A percentile compares a stretch with the other conserved stretches of the same genome.
Conservation (phyloP, 495 filamentous ascomycete genomes). For the Peziza echinospora region DNA sequence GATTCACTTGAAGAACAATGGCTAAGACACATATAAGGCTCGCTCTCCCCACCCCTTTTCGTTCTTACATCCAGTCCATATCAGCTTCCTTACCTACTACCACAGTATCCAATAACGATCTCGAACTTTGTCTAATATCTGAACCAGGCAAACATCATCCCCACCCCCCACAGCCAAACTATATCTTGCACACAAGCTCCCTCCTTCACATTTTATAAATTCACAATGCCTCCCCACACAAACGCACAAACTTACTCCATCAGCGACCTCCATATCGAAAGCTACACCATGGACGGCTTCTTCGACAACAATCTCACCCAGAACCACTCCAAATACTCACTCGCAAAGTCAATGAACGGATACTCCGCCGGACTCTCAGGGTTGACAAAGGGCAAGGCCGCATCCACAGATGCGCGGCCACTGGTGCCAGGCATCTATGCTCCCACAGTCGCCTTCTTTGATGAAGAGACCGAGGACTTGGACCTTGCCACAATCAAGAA, state of each 20-base stretch:
- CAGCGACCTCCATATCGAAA: constrained; percentile 5
- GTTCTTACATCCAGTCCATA: no score
- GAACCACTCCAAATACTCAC: constrained; percentile 1
- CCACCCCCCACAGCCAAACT: no score
- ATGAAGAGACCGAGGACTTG: constrained; percentile 58
- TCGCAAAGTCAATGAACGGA: constrained; percentile 3
- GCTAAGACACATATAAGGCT: no score
- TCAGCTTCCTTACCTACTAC: no score
- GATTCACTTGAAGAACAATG: no score
- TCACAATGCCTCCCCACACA: constrained; percentile 16
- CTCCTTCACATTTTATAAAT: no score
- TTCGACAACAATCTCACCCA: constrained; percentile 5
- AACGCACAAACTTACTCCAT: constrained; percentile 8
- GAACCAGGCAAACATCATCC: no score
- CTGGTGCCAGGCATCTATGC: constrained; percentile 73
- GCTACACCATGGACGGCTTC: constrained; percentile 6
- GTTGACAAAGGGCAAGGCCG: not conserved
- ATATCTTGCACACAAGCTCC: no score
- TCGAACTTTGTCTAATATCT: no score
- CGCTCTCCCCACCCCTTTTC: no score
- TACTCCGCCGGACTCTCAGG: constrained; percentile 3
- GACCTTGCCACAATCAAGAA: constrained; percentile 46
- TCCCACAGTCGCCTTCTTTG: constrained; percentile 81
- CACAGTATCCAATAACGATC: no score
- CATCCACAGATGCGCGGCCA: constrained; percentile 23